A percentile compares a stretch with the other conserved stretches of the same genome.
phyloP scores from a whole-genome alignment of 345 rosid species.

The Salix viminalis region DNA sequence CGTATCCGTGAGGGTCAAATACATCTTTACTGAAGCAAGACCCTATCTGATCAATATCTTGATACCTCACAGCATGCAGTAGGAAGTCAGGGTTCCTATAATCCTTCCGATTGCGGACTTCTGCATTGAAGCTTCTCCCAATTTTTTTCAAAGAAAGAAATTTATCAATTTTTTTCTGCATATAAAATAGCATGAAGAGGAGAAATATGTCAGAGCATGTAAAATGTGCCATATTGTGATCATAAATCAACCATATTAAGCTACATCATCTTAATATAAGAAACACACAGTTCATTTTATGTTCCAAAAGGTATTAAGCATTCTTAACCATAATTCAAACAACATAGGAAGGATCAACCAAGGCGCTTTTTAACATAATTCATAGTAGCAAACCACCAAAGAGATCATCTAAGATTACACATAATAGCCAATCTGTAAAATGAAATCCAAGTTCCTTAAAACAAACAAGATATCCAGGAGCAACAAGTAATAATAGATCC shows the following conservation, averaged over 20 bases:
- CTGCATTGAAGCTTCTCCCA: constrained; percentile 94
- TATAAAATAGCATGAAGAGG: constrained; percentile 14
- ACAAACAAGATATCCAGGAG: background rate
- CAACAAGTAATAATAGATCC: background rate
- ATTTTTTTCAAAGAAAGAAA: constrained; percentile 69
- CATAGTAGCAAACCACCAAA: background rate
- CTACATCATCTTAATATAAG: background rate
- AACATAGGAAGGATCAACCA: background rate
- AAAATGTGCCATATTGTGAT: background rate
- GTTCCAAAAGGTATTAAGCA: background rate
- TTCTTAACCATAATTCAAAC: background rate
- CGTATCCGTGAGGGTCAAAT: constrained; percentile 90
- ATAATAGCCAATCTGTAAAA: background rate
- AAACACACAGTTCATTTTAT: background rate
- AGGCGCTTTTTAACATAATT: background rate
- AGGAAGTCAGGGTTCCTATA: constrained; percentile 92
- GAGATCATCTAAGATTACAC: background rate
- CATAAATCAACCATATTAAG: background rate
- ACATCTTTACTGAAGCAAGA: constrained; percentile 92
- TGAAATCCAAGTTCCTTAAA: background rate
- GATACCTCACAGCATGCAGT: constrained; percentile 88
- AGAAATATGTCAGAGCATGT: background rate
- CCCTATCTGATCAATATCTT: constrained; percentile 87
- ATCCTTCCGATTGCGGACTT: constrained; percentile 90
- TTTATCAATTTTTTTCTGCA: constrained; percentile 74